Evolutionary conservation across 805 yeast genomes (phyloP).

Genomic region (Yarrowia sp.): DNA sequence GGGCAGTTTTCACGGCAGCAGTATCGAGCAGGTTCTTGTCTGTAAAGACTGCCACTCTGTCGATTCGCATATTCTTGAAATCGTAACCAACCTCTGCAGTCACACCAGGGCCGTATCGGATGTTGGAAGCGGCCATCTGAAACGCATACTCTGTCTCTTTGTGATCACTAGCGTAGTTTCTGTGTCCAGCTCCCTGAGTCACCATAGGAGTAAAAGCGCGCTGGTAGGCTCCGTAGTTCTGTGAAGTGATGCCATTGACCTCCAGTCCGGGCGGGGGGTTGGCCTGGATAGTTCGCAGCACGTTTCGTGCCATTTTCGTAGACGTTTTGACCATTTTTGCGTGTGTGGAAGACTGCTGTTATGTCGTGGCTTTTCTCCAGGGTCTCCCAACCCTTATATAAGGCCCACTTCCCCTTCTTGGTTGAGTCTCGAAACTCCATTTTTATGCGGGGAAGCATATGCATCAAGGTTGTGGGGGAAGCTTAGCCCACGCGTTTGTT

Average conservation of each 20-base stretch:
- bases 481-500: neutral
- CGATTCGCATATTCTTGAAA: conserved; percentile 37
- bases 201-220: conserved; percentile 22
- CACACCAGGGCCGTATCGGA: conserved; percentile 42
- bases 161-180: conserved; percentile 15
- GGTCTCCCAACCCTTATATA: neutral
- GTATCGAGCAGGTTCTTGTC: conserved; percentile 36
- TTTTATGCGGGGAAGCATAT: conserved; percentile 11
- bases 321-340: neutral
- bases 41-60: conserved; percentile 41
- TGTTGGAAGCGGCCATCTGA: conserved; percentile 42
- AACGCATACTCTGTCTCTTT: conserved; percentile 39
- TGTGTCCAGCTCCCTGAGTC: neutral
- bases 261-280: conserved; percentile 23
- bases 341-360: neutral
- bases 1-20: conserved; percentile 36
- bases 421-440: neutral
- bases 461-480: conserved; percentile 11
- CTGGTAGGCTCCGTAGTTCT: conserved; percentile 16
- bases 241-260: conserved; percentile 9
- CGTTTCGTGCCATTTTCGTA: conserved; percentile 13
- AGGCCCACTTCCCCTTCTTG: neutral
- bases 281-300: conserved; percentile 22
- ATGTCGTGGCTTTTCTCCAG: neutral
- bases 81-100: conserved; percentile 42